A percentile compares a stretch with the other conserved stretches of the same genome.
Evolutionary conservation across 2,329 filamentous ascomycete genomes (phyloP).

Genomic region (Orbilia oligospora): DNA sequence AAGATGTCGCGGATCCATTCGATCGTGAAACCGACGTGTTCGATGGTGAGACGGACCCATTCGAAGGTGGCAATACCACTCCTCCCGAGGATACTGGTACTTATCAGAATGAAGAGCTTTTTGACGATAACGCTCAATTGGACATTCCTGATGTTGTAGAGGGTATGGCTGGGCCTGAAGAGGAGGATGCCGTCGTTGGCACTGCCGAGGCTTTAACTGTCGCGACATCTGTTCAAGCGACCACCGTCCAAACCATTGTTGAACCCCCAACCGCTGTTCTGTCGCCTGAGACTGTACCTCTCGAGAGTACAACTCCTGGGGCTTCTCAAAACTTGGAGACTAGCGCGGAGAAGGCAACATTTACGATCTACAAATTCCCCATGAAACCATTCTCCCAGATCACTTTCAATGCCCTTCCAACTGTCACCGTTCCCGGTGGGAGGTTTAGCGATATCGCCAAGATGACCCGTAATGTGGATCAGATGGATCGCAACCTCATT

Average conservation of each 20-base stretch:
- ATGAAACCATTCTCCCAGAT: conserved; percentile 97
- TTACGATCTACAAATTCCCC: conserved; percentile 93
- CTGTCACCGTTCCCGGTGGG: conserved; percentile 77
- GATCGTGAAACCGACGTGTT: conserved; percentile 51
- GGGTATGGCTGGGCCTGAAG: conserved; percentile 49
- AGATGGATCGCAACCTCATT: conserved; percentile 93
- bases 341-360: conserved; percentile 73
- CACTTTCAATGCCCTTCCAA: conserved; percentile 74
- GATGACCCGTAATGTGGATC: conserved; percentile 97
- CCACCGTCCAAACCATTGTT: conserved; percentile 17
- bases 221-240: conserved; percentile 16
- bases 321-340: conserved; percentile 64
- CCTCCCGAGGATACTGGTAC: conserved; percentile 36
- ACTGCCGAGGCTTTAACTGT: conserved; percentile 66
- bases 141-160: conserved; percentile 62
- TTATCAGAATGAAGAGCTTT: conserved; percentile 70
- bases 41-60: conserved; percentile 52
- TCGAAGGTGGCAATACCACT: conserved; percentile 28
- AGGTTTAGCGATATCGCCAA: conserved; percentile 92
- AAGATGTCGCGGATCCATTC: conserved; percentile 55
- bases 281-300: conserved; percentile 35
- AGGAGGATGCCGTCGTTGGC: conserved; percentile 65
- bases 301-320: conserved; percentile 35
- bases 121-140: conserved; percentile 70
- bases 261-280: conserved; percentile 37